phyloP scores from a whole-genome alignment of 192 early-diverging fungal genomes.

The Gryganskiella cystojenkinii region DNA sequence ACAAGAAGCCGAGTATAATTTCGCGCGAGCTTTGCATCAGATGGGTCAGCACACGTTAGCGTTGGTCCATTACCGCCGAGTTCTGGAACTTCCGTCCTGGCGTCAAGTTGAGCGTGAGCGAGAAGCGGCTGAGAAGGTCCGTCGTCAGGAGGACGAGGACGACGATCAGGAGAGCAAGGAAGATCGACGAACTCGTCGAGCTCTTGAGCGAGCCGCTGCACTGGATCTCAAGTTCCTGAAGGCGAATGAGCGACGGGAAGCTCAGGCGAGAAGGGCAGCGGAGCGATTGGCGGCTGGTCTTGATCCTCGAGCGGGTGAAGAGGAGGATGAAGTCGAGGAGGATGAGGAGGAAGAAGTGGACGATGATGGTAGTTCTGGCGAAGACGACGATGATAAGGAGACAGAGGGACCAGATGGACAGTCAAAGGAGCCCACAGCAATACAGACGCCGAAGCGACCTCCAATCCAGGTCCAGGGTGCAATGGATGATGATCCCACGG shows the following conservation, averaged over 20 bases:
- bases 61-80: constrained; percentile 84
- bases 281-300: not conserved
- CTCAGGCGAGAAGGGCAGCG: not conserved
- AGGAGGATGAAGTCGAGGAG: not conserved
- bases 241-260: not conserved
- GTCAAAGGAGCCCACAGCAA: not conserved
- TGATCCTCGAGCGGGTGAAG: constrained; percentile 13
- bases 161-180: not conserved
- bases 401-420: constrained; percentile 1
- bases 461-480: not conserved
- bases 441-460: not conserved
- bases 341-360: constrained; percentile 14
- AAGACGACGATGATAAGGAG: constrained; percentile 5
- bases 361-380: not conserved
- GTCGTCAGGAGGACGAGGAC: not conserved
- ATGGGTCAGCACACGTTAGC: constrained; percentile 86
- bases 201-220: not conserved
- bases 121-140: not conserved
- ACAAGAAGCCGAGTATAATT: constrained; percentile 85
- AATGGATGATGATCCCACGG: constrained; percentile 59
- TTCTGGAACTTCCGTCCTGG: constrained; percentile 69
- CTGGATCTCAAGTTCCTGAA: not conserved
- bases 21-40: constrained; percentile 92
- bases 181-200: constrained; percentile 15
- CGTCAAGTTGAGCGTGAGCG: constrained; percentile 31